Evolutionary conservation across 345 rosid genomes (phyloP).

Genomic region (Pistacia integerrima): DNA sequence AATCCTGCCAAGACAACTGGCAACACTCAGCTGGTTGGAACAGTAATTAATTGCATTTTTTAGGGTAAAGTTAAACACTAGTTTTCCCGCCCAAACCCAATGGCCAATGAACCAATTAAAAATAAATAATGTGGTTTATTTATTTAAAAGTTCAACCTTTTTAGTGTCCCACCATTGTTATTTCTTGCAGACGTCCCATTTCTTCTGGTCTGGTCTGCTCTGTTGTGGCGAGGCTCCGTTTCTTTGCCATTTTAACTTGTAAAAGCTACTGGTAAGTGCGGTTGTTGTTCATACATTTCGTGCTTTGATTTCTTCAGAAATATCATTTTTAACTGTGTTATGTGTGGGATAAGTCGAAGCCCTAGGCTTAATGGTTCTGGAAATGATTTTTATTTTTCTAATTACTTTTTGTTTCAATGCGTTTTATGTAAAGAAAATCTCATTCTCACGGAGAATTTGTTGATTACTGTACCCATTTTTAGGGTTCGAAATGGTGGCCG

Average conservation of each 20-base stretch:
- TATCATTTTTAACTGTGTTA: background rate
- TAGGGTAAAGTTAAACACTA: constrained; percentile 1
- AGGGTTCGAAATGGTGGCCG: constrained; percentile 40
- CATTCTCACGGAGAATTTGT: background rate
- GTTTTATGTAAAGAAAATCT: background rate
- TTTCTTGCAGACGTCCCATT: background rate
- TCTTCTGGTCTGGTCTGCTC: background rate
- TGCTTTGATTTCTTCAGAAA: background rate
- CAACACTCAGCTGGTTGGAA: background rate
- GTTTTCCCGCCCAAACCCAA: constrained; percentile 31
- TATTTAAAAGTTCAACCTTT: background rate
- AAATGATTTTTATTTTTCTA: background rate
- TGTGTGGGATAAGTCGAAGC: background rate
- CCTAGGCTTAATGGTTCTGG: constrained; percentile 12
- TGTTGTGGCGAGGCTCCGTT: background rate
- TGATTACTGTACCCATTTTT: constrained; percentile 6
- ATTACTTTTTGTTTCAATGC: background rate
- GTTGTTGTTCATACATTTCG: background rate
- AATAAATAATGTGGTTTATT: no score
- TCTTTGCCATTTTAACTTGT: background rate
- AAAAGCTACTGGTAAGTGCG: background rate
- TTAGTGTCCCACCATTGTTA: background rate
- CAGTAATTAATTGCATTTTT: constrained; percentile 9
- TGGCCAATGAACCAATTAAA: background rate
- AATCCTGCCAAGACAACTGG: background rate